These are phyloP conservation scores for Scenedesmus sp. DNA, from an alignment of 163 green algal genomes.

Conservation along the genomic window DNA sequence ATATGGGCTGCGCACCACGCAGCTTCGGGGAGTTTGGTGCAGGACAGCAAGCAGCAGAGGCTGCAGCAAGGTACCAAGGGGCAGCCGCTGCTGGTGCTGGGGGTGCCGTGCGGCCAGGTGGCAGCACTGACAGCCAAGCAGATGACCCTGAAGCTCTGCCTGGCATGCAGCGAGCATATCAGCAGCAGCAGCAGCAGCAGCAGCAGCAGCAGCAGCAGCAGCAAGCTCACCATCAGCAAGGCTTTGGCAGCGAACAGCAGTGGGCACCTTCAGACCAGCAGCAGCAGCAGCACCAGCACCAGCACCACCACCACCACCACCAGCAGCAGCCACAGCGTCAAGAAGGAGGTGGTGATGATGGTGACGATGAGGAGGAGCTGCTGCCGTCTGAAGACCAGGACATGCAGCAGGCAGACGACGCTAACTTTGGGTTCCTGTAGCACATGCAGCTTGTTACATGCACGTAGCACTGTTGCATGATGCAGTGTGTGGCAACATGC, in stretches of 20 bases:
- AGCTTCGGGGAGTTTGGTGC: conserved; percentile 8
- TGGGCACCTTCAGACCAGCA: neutral
- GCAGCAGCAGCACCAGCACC: neutral
- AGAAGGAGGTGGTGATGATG: neutral
- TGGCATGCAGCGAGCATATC: neutral
- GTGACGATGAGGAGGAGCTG: conserved; percentile 10
- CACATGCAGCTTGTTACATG: neutral
- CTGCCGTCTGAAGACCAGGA: neutral
- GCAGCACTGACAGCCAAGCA: conserved; percentile 7
- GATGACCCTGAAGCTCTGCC: conserved; percentile 28
- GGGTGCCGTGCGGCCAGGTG: neutral
- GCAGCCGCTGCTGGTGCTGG: conserved; percentile 5
- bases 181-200: conserved; percentile 40
- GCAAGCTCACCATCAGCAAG: conserved; percentile 5
- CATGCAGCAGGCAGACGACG: neutral
- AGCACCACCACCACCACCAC: neutral
- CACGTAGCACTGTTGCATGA: no score
- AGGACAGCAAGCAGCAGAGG: neutral
- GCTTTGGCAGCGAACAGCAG: conserved; percentile 20
- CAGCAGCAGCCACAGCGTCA: neutral
- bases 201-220: conserved; percentile 33
- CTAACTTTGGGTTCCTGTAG: neutral
- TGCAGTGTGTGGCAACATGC: neutral
- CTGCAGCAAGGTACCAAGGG: neutral
- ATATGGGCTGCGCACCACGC: neutral